Conservation (phyloP, 1,284 basidiomycete genomes). For the Coniophora puteana region DNA sequence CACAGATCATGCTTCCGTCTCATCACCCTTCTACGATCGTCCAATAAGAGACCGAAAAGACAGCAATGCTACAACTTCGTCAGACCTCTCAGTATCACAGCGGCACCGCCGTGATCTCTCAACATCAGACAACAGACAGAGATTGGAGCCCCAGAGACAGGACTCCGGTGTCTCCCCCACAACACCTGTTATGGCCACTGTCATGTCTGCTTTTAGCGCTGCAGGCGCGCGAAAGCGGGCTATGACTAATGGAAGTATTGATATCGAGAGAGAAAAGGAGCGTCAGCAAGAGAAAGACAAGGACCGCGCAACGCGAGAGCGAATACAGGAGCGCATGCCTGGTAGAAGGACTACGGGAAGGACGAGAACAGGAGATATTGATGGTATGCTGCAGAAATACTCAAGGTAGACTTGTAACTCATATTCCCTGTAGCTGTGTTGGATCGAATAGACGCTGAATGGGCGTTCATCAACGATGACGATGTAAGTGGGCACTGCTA, state of each 20-base stretch:
- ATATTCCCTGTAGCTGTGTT: conserved; percentile 58
- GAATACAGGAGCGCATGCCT: conserved; percentile 63
- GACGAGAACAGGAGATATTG: conserved; percentile 67
- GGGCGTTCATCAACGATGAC: conserved; percentile 84
- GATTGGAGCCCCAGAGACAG: conserved; percentile 29
- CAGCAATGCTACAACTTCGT: conserved; percentile 35
- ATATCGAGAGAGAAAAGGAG: conserved; percentile 47
- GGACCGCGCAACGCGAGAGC: conserved; percentile 57
- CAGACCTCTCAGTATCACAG: conserved; percentile 32
- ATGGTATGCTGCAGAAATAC: conserved; percentile 41
- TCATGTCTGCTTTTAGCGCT: conserved; percentile 64
- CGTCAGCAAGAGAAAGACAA: conserved; percentile 55
- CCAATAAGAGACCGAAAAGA: conserved; percentile 29
- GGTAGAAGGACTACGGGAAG: conserved; percentile 50
- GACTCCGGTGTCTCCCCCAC: conserved; percentile 30
- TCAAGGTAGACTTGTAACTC: conserved; percentile 5
- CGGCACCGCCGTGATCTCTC: conserved; percentile 23
- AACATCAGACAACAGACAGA: conserved; percentile 28
- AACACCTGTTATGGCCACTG: conserved; percentile 45
- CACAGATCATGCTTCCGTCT: conserved; percentile 39
- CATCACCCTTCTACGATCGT: conserved; percentile 26
- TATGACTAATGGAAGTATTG: conserved; percentile 49
- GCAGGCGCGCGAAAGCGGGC: conserved; percentile 55
- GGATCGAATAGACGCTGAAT: conserved; percentile 82
- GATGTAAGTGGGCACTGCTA: conserved; percentile 51